Evolutionary conservation across 371 early-diverging fungal genomes (phyloP).

Genomic region (Mortierella sp.): DNA sequence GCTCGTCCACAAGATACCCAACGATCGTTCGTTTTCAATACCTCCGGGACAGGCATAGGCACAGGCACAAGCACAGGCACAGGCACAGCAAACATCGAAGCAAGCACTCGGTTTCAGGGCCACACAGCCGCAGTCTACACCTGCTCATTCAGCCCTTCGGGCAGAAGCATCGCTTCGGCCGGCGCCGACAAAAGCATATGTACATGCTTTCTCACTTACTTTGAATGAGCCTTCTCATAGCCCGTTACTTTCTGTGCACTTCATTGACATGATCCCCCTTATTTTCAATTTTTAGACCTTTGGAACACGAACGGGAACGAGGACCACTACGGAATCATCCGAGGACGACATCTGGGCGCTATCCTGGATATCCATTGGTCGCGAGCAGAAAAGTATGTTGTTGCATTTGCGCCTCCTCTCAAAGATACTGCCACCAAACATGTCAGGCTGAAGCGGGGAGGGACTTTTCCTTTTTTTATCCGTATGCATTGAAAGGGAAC

Average conservation of each 20-base stretch:
- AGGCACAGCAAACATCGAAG: background rate
- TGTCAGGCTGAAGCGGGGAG: background rate
- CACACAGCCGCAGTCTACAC: constrained; percentile 1
- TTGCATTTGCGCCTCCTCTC: background rate
- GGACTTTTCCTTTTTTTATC: too few species aligned
- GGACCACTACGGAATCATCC: constrained; percentile 8
- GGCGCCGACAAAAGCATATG: constrained; percentile 5
- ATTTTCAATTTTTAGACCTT: background rate
- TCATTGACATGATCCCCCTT: background rate
- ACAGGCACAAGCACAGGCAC: background rate
- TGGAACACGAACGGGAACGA: background rate
- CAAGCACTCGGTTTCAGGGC: background rate
- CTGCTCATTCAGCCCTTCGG: background rate
- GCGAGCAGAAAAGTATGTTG: constrained; percentile 10
- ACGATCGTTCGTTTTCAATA: background rate
- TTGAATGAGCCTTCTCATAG: background rate
- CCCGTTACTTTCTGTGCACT: background rate
- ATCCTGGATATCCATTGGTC: constrained; percentile 6
- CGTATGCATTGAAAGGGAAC: too few species aligned
- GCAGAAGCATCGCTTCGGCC: background rate
- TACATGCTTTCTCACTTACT: background rate
- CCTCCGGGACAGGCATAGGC: background rate
- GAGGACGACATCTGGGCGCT: constrained; percentile 8
- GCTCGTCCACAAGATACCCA: background rate
- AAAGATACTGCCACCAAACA: background rate